Evolutionary conservation across 768 basidiomycete species (phyloP), one percentile per base, ranked within the genome.

Genomic region (Lactifluus hygrophoroides): DNA sequence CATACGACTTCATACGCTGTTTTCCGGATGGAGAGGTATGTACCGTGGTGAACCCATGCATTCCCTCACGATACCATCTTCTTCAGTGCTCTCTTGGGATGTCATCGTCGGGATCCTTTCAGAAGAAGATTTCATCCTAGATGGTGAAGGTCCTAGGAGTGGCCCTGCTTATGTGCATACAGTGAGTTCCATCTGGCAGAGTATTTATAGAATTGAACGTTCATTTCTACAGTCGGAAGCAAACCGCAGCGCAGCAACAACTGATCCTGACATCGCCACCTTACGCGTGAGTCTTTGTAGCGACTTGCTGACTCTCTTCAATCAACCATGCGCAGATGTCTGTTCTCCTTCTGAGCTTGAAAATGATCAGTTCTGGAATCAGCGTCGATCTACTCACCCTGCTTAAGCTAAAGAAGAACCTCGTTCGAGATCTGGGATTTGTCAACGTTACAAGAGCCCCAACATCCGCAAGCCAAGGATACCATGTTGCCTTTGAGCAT

Each of bases 291-390:
- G 65, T 64, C 34, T 60, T 46, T 44, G 17, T n/a, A 43, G 6
- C 13, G 19, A 32, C 42, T 1, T 38, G 19, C n/a, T n/a, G n/a
- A 19, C 30, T 38, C 7, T 2, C 32, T 35, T 23, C 7, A 30
- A 16, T 27, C 37, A 42, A 52, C 30, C 17, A 1, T 11, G n/a
- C 16, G 57, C 58, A 88, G 86, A 74, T 76, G 49, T 80, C 82
- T 1, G 66, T 84, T 21, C 60, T 87, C 25, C 70, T 79, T 14
- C 74, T 90, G 16, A 77, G 80, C 58, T 70, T 90, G 49, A 78
- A 81, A 51, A 84, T 88, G 81, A 74, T 90, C 32, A 75, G 82
- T 10, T 82, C 84, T 57, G 86, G 86, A 7, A 74, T 85, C 45
- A 52, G 70, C 16, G 75, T 84, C 49, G 82, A 83, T 55, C 54